Conservation (phyloP, 176 grass and related monocot species). For the Oropetium thomaeum region DNA sequence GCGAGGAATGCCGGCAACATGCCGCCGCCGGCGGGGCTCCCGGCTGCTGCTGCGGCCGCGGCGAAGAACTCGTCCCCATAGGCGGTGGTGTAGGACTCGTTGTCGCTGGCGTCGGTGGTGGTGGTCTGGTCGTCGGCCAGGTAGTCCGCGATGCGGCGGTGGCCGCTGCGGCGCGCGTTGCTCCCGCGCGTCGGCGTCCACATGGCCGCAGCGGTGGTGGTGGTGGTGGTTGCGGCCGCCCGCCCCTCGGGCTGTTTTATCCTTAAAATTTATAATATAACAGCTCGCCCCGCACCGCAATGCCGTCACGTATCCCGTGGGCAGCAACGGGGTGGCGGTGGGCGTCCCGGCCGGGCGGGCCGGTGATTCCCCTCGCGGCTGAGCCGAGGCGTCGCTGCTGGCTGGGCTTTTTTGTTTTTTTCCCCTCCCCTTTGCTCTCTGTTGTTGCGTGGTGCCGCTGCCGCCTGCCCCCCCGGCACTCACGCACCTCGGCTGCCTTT, state of each 20-base stretch:
- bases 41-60: not conserved
- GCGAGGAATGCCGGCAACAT: conserved; percentile 79
- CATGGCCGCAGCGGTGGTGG: conserved; percentile 40
- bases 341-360: conserved; percentile 14
- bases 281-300: conserved; percentile 15
- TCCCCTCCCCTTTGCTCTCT: not conserved
- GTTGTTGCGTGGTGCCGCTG: not conserved
- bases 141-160: conserved; percentile 80
- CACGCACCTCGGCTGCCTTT: not conserved
- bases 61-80: conserved; percentile 53
- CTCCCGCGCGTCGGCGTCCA: conserved; percentile 71
- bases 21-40: conserved; percentile 10
- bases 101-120: conserved; percentile 68
- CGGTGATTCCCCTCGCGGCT: conserved; percentile 3
- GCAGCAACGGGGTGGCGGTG: not conserved
- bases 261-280: not conserved
- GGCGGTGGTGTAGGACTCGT: conserved; percentile 65
- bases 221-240: conserved; percentile 28
- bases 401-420: not conserved
- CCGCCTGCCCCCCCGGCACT: not conserved
- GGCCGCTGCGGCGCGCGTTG: conserved; percentile 51
- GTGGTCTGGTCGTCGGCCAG: conserved; percentile 69
- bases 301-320: conserved; percentile 25
- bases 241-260: not conserved
- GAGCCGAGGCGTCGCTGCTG: too few relatives aligned